These are phyloP conservation scores for Talaromyces trachyspermus DNA, from an alignment of 495 filamentous ascomycete genomes.

Conservation along the genomic window DNA sequence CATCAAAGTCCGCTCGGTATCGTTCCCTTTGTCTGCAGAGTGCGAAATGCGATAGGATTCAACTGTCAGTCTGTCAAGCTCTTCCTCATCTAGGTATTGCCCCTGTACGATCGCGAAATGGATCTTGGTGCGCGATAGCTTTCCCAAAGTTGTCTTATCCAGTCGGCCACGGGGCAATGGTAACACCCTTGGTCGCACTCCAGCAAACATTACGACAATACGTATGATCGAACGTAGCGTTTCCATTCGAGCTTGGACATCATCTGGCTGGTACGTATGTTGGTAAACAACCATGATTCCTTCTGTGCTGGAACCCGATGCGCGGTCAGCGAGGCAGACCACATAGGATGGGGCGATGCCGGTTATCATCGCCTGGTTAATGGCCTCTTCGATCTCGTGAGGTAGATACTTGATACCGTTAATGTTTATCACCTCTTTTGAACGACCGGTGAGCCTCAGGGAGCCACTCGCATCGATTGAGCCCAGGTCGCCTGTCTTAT, in stretches of 20 bases:
- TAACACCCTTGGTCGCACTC: slow-evolving; percentile 10
- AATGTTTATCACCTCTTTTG: slow-evolving; percentile 49
- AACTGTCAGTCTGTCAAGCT: not conserved
- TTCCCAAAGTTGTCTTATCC: slow-evolving; percentile 29
- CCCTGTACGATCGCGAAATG: slow-evolving; percentile 22
- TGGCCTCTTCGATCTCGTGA: slow-evolving; percentile 31
- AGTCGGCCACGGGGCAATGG: slow-evolving; percentile 15
- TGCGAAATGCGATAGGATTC: not conserved
- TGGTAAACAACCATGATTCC: slow-evolving; percentile 28
- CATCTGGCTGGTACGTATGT: slow-evolving; percentile 11
- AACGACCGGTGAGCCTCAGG: slow-evolving; percentile 45
- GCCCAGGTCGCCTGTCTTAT: slow-evolving; percentile 74
- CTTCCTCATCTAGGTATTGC: not conserved
- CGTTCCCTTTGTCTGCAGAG: slow-evolving; percentile 3
- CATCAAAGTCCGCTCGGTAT: slow-evolving; percentile 10
- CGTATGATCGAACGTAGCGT: slow-evolving; percentile 9
- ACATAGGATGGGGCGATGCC: slow-evolving; percentile 18
- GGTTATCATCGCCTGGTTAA: slow-evolving; percentile 22
- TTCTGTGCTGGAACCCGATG: slow-evolving; percentile 23
- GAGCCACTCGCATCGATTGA: slow-evolving; percentile 52
- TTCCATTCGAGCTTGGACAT: slow-evolving; percentile 3
- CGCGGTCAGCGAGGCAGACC: slow-evolving; percentile 22
- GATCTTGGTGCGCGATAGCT: slow-evolving; percentile 40
- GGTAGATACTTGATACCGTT: slow-evolving; percentile 44
- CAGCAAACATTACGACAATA: slow-evolving; percentile 10